These are phyloP conservation scores for Exidia glandulosa DNA, from an alignment of 768 basidiomycete species.

Conservation along the genomic window DNA sequence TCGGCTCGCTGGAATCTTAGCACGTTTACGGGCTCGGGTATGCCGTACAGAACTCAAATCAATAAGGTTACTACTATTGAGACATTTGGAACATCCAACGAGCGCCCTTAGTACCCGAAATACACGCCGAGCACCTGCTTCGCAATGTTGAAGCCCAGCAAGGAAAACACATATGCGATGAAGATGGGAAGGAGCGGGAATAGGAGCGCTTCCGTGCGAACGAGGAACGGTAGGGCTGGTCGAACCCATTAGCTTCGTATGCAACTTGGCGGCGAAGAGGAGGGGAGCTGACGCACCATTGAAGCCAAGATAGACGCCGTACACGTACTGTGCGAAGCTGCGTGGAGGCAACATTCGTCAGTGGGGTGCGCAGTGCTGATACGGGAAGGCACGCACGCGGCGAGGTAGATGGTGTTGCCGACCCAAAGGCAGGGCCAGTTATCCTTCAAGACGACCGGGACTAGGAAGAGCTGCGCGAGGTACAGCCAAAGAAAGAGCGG, in stretches of 20 bases:
- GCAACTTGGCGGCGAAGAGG: not conserved
- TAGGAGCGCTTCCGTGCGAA: conserved; percentile 82
- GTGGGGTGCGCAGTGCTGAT: not conserved
- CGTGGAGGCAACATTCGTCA: not conserved
- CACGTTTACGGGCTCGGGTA: no score
- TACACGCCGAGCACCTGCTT: conserved; percentile 70
- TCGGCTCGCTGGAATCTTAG: no score
- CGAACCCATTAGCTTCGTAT: not conserved
- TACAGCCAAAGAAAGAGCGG: conserved; percentile 87
- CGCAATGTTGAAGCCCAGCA: conserved; percentile 87
- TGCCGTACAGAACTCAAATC: not conserved
- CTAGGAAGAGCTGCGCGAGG: conserved; percentile 75
- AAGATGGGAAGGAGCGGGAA: conserved; percentile 82
- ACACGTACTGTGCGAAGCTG: conserved; percentile 82
- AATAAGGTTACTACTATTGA: not conserved
- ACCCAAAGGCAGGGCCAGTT: conserved; percentile 93
- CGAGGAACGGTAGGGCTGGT: conserved; percentile 90
- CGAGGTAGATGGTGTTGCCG: conserved; percentile 85
- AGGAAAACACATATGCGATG: conserved; percentile 70
- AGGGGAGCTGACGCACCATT: conserved; percentile 41
- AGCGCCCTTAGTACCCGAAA: conserved; percentile 44
- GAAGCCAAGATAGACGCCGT: conserved; percentile 81
- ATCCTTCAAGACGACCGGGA: conserved; percentile 69
- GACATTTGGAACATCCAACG: not conserved
- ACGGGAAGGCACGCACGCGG: conserved; percentile 44